Evolutionary conservation across 495 filamentous ascomycete genomes (phyloP).

Genomic region (Viridothelium virens): DNA sequence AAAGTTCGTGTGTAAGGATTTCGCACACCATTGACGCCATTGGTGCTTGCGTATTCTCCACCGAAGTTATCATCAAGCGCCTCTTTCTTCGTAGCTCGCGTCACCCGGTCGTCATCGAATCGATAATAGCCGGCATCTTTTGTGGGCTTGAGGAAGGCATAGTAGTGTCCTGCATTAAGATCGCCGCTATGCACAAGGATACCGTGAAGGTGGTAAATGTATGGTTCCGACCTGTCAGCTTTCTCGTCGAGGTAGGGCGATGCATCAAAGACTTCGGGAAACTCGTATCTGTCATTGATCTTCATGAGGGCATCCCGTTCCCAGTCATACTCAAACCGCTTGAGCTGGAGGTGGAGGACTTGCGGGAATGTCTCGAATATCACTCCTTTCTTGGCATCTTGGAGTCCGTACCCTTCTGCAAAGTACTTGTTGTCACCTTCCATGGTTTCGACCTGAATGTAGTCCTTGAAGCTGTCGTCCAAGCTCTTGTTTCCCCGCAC

Average conservation of each 20-base stretch:
- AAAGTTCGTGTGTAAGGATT: constrained; percentile 60
- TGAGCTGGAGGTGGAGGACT: constrained; percentile 90
- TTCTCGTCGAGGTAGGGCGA: constrained; percentile 77
- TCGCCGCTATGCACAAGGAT: constrained; percentile 96
- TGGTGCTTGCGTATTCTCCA: constrained; percentile 58
- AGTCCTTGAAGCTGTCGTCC: constrained; percentile 91
- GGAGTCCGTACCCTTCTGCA: constrained; percentile 80
- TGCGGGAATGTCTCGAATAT: constrained; percentile 95
- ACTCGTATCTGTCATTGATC: constrained; percentile 96
- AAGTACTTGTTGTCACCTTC: constrained; percentile 98
- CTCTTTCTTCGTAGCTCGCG: constrained; percentile 82
- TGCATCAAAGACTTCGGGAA: constrained; percentile 88
- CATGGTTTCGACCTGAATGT: constrained; percentile 90
- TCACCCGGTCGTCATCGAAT: constrained; percentile 95
- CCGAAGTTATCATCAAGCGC: constrained; percentile 95
- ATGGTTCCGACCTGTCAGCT: constrained; percentile 81
- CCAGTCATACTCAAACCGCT: constrained; percentile 96
- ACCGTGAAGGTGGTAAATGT: constrained; percentile 85
- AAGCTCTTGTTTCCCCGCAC: constrained; percentile 88
- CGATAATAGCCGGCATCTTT: constrained; percentile 93
- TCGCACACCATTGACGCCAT: constrained; percentile 52
- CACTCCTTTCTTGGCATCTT: constrained; percentile 95
- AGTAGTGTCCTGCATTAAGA: constrained; percentile 97
- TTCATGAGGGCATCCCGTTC: constrained; percentile 97
- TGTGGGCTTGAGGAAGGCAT: constrained; percentile 88